phyloP scores from a whole-genome alignment of 139 green algal species.

The Microglena sp. region DNA sequence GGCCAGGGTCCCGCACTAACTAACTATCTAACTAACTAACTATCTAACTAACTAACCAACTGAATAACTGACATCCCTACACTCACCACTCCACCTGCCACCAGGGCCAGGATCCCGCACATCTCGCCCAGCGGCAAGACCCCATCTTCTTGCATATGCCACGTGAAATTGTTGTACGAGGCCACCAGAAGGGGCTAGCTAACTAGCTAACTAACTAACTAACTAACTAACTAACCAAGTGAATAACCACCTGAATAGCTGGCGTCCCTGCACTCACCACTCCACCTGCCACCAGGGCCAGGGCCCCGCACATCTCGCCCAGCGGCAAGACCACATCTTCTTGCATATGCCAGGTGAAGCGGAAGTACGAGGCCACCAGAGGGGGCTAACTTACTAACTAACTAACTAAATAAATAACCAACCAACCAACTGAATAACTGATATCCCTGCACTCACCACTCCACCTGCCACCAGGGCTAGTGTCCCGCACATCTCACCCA shows the following conservation, averaged over 20 bases:
- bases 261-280: too few species aligned
- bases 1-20: too few species aligned
- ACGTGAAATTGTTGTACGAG: constrained; percentile 61
- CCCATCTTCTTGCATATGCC: constrained; percentile 38
- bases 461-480: constrained; percentile 60
- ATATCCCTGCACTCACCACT: constrained; percentile 36
- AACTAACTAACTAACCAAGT: too few species aligned
- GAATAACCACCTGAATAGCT: too few species aligned
- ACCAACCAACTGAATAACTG: too few species aligned
- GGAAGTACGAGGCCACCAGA: constrained; percentile 64
- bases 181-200: constrained; percentile 31
- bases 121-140: constrained; percentile 63
- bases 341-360: constrained; percentile 55
- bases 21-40: too few species aligned
- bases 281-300: not conserved
- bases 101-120: constrained; percentile 54
- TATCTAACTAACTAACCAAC: too few species aligned
- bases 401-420: too few species aligned
- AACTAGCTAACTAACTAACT: too few species aligned
- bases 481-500: constrained; percentile 52
- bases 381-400: too few species aligned
- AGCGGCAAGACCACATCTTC: constrained; percentile 47
- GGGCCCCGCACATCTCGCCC: constrained; percentile 49
- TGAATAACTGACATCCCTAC: not conserved
- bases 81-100: constrained; percentile 58